These are phyloP conservation scores for Bretziella fagacearum DNA, from an alignment of 2,329 filamentous ascomycete genomes.

Conservation along the genomic window DNA sequence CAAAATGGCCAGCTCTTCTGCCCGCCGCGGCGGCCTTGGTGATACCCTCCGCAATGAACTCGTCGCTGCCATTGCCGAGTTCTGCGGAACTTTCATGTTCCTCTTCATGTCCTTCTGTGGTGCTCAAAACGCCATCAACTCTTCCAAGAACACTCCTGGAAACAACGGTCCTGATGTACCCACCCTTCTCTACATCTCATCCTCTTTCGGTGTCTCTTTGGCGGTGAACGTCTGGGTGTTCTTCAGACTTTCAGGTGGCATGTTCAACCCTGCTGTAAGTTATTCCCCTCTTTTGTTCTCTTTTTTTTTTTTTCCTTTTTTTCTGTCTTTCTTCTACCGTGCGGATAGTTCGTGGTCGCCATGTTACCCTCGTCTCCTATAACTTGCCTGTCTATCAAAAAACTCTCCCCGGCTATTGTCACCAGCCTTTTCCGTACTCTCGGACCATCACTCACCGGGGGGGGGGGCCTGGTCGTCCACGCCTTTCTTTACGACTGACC, in stretches of 20 bases:
- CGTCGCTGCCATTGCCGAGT: slow-evolving; percentile 31
- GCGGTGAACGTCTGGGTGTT: slow-evolving; percentile 40
- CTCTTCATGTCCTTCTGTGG: slow-evolving; percentile 28
- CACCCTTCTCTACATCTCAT: slow-evolving; percentile 30
- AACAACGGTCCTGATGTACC: slow-evolving; percentile 17
- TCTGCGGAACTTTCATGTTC: slow-evolving; percentile 37
- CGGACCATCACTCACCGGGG: not conserved
- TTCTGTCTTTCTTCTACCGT: not conserved
- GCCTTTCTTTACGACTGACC: not conserved
- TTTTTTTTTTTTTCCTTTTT: not conserved
- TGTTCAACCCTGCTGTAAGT: slow-evolving; percentile 35
- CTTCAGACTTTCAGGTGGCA: slow-evolving; percentile 34
- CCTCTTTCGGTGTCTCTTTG: slow-evolving; percentile 33
- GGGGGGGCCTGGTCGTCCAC: not conserved
- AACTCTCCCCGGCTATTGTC: not conserved
- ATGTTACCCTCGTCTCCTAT: slow-evolving; percentile 7
- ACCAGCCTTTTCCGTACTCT: not conserved
- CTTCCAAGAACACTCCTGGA: slow-evolving; percentile 9
- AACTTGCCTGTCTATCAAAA: slow-evolving; percentile 5
- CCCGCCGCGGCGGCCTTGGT: too few relatives aligned
- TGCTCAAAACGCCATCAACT: slow-evolving; percentile 20
- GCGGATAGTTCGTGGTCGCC: not conserved
- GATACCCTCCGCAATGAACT: slow-evolving; percentile 21
- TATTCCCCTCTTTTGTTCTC: not conserved
- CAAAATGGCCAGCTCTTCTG: not conserved